Evolutionary conservation across 768 basidiomycete species (phyloP).

Genomic region (Hericium rajendrae): DNA sequence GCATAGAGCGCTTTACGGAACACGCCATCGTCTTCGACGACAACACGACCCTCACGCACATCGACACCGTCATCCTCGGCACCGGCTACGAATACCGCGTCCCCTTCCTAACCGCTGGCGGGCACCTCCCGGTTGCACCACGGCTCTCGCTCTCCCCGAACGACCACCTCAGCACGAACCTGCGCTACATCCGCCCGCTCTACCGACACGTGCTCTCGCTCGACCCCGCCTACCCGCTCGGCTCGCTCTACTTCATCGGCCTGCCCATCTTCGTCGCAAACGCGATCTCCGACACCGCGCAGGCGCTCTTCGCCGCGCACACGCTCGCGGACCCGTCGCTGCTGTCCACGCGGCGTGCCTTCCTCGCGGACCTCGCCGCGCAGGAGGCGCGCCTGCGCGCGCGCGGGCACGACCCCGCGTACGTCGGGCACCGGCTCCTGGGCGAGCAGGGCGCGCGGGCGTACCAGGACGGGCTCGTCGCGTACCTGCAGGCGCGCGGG

Average conservation of each 20-base stretch:
- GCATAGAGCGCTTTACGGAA: slow-evolving; percentile 39
- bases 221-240: slow-evolving; percentile 35
- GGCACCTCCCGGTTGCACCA: slow-evolving; percentile 16
- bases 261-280: slow-evolving; percentile 39
- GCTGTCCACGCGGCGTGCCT: slow-evolving; percentile 29
- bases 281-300: slow-evolving; percentile 40
- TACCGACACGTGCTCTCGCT: slow-evolving; percentile 45
- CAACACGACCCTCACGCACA: slow-evolving; percentile 27
- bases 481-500: slow-evolving; percentile 17
- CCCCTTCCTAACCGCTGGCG: slow-evolving; percentile 32
- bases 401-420: slow-evolving; percentile 39
- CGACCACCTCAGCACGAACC: slow-evolving; percentile 34
- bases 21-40: slow-evolving; percentile 38
- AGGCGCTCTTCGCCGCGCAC: slow-evolving; percentile 38
- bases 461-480: slow-evolving; percentile 26
- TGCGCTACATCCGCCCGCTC: slow-evolving; percentile 45
- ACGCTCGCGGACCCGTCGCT: slow-evolving; percentile 32
- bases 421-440: slow-evolving; percentile 37
- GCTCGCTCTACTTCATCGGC: slow-evolving; percentile 46
- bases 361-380: slow-evolving; percentile 27
- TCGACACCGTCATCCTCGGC: slow-evolving; percentile 40
- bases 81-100: slow-evolving; percentile 27
- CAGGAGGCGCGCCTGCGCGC: slow-evolving; percentile 32
- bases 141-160: background rate
- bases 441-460: slow-evolving; percentile 17